Conservation (phyloP, 2,329 filamentous ascomycete genomes). For the Leptodontidium sp. region DNA sequence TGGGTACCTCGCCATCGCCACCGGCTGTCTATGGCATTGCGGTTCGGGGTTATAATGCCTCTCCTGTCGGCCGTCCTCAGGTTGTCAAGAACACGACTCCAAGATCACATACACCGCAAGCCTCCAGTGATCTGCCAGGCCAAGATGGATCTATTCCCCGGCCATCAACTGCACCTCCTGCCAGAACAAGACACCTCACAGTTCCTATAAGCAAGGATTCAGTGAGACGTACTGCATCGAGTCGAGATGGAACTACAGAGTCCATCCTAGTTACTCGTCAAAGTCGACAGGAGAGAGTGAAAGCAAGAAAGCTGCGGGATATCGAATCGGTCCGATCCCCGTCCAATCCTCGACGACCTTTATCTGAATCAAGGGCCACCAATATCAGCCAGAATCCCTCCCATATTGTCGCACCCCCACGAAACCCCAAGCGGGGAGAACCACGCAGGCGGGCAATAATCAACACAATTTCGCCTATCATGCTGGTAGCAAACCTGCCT, state of each 20-base stretch:
- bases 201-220: conserved; percentile 13
- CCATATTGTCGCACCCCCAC: conserved; percentile 9
- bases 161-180: conserved; percentile 19
- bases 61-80: conserved; percentile 15
- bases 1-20: conserved; percentile 11
- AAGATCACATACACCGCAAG: neutral
- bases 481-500: conserved; percentile 32
- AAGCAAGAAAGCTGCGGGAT: conserved; percentile 39
- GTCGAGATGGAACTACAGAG: conserved; percentile 3
- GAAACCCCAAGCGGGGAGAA: conserved; percentile 20
- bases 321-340: conserved; percentile 33
- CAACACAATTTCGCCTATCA: conserved; percentile 32
- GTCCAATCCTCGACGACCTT: conserved; percentile 2
- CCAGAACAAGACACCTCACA: neutral
- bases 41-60: conserved; percentile 22
- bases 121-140: conserved; percentile 2
- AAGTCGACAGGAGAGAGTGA: conserved; percentile 38
- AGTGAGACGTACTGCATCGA: conserved; percentile 11
- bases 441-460: neutral
- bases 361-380: neutral
- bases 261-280: conserved; percentile 8
- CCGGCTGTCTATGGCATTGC: conserved; percentile 12
- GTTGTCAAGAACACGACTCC: conserved; percentile 22
- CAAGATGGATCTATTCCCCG: neutral
- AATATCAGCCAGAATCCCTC: conserved; percentile 5